Conservation (phyloP, 306 rosid genomes). For the Sophora flavescens region DNA sequence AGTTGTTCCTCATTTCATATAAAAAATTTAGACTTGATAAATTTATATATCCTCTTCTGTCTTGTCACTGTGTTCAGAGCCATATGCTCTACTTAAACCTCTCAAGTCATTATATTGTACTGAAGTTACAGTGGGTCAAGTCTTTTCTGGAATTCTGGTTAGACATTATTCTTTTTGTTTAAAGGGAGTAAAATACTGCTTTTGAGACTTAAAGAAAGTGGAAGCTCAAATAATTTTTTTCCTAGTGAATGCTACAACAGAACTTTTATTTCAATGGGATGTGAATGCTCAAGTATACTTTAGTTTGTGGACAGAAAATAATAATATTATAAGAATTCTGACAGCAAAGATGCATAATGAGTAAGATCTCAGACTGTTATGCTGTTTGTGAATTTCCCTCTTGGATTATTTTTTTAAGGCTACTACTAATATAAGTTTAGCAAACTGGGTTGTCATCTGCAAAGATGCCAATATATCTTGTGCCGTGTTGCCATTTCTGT, state of each 20-base stretch:
- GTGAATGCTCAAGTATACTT: too few species aligned
- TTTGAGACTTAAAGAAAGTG: not conserved
- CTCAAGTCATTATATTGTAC: not conserved
- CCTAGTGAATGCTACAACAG: not conserved
- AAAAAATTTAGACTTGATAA: conserved; percentile 9
- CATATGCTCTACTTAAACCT: conserved; percentile 16
- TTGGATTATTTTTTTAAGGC: conserved; percentile 11
- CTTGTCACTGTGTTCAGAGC: conserved; percentile 4
- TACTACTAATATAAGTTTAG: not conserved
- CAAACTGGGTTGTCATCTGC: not conserved
- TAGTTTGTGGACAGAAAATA: not conserved
- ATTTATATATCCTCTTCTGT: not conserved
- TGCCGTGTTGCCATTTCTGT: not conserved
- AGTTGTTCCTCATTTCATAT: conserved; percentile 29
- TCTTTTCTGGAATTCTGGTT: not conserved
- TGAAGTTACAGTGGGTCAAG: conserved; percentile 2
- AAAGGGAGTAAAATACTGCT: not conserved
- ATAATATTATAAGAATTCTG: not conserved
- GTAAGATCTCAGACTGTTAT: not conserved
- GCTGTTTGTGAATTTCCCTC: not conserved
- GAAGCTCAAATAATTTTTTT: not conserved
- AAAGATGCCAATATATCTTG: conserved; percentile 2
- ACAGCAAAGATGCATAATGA: not conserved
- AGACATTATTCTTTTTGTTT: conserved; percentile 17
- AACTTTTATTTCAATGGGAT: too few species aligned